Base-by-base conservation (phyloP, 2,329 filamentous ascomycete species). In the Zarea fungicola region DNA sequence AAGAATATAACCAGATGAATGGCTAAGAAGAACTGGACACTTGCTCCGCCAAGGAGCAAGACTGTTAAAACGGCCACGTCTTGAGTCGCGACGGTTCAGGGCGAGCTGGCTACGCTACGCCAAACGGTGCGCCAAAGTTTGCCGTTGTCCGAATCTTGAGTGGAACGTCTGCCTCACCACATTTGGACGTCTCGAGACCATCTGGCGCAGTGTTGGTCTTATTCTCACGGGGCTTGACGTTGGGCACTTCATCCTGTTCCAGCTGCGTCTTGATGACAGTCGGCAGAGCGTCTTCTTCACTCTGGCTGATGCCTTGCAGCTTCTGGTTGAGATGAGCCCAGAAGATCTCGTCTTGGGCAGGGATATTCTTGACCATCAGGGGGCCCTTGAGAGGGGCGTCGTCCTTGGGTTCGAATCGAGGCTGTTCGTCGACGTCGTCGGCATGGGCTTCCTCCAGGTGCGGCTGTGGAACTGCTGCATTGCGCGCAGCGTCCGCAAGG, bases 261-360 rank as follows among this genome's bases (percentile, higher is more conserved):
- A 62, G 62, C 53, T 48, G 46, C 26, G 37, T 32, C 23, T 42
- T 48, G 14, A 71, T 60, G 29, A 70, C 69, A 11, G 73, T 70
- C 1, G 77, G 77, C 1, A 75, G 64, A 1, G 71, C 67, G 31
- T 76, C 71, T 31, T 76, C 71, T 18, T 71, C 64, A 13, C 68
- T 70, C 45, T 67, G 70, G 49, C 71, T 71, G 35, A 77, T 72
- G 34, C 73, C 68, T 50, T 76, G 69, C 3, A 81, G 67, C 58
- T 75, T 80, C 57, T 76, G 69, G 31, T 74, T 71, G 14, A 81
- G 60, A 50, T 65, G 65, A 37, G 66, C 65, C 42, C 77, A 73
- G 53, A 81, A 81, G 19, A 74, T 63, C 55, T 80, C 77, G 50
- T 81, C 78, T 42, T 77, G 69, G 1, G 74, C 75, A 1, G 77